Percentiles rank a stretch among this genome's conserved stretches.
Conservation (phyloP, 257 asterid genomes). For the Ajuga chamaepitys region DNA sequence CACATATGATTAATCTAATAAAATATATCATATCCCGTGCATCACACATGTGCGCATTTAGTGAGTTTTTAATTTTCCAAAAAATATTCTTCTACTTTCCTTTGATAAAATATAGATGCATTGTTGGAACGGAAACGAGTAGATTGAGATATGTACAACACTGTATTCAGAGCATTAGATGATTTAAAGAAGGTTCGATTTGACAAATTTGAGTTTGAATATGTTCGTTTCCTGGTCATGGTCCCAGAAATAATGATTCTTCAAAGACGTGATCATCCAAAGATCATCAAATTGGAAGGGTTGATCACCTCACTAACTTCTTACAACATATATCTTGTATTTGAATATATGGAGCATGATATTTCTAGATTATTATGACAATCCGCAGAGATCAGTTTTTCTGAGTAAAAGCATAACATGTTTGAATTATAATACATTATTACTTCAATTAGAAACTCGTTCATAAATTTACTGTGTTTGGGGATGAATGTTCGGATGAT, state of each 20-base stretch:
- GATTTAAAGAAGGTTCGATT: constrained; percentile 91
- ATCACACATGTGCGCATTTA: too few relatives aligned
- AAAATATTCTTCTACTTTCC: too few relatives aligned
- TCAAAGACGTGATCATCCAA: constrained; percentile 89
- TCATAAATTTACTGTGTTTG: too few relatives aligned
- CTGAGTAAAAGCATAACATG: constrained; percentile 96
- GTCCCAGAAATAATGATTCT: constrained; percentile 81
- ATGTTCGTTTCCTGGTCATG: constrained; percentile 97
- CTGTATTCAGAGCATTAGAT: constrained; percentile 85
- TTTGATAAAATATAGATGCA: neutral
- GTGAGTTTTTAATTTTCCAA: too few relatives aligned
- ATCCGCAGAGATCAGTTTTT: constrained; percentile 65
- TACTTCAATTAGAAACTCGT: too few relatives aligned
- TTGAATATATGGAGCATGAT: constrained; percentile 98
- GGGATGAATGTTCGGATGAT: too few relatives aligned
- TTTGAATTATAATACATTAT: constrained; percentile 14
- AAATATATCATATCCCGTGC: too few relatives aligned
- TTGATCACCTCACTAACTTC: constrained; percentile 74
- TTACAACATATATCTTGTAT: constrained; percentile 86
- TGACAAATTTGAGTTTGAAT: constrained; percentile 90
- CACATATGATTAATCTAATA: too few relatives aligned
- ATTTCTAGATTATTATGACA: constrained; percentile 78
- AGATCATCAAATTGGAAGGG: constrained; percentile 78
- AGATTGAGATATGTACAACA: constrained; percentile 94
- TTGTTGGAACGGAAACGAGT: constrained; percentile 52